Percentiles rank a stretch among this genome's conserved stretches.
These are phyloP conservation scores for Pythium diclinum DNA, from an alignment of 352 stramenopile genomes.

Conservation along the genomic window DNA sequence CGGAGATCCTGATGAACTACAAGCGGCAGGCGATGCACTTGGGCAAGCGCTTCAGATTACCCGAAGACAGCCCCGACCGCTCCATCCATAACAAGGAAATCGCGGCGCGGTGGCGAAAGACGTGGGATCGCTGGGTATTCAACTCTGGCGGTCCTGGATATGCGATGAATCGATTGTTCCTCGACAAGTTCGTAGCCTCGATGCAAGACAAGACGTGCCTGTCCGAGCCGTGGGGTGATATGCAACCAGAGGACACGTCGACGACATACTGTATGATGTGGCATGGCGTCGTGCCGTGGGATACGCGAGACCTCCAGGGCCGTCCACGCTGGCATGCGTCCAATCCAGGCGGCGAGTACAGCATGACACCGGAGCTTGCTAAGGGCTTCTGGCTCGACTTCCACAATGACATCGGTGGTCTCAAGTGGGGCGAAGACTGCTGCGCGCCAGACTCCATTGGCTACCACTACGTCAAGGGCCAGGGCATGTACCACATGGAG, in stretches of 20 bases:
- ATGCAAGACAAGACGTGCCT: neutral
- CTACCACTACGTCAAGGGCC: slow-evolving; percentile 69
- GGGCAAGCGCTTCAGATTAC: slow-evolving; percentile 70
- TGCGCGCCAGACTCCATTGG: slow-evolving; percentile 63
- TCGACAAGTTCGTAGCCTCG: neutral
- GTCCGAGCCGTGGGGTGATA: neutral
- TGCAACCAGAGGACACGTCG: neutral
- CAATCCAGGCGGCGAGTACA: neutral
- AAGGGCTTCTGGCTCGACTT: slow-evolving; percentile 62
- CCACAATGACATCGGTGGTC: slow-evolving; percentile 57
- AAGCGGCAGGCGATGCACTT: slow-evolving; percentile 61
- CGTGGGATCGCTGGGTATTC: neutral
- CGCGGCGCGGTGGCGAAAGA: neutral
- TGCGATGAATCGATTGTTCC: neutral
- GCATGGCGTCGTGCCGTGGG: neutral
- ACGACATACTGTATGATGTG: neutral
- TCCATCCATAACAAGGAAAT: neutral
- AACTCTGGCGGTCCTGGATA: neutral
- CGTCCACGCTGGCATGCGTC: neutral
- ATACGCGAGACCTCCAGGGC: neutral
- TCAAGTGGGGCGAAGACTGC: slow-evolving; percentile 46
- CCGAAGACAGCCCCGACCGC: slow-evolving; percentile 18
- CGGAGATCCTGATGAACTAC: slow-evolving; percentile 56
- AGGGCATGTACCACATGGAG: slow-evolving; percentile 75
- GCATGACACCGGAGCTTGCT: slow-evolving; percentile 21